phyloP scores from a whole-genome alignment of 306 rosid genomes.

The Herpetospermum pedunculosum region DNA sequence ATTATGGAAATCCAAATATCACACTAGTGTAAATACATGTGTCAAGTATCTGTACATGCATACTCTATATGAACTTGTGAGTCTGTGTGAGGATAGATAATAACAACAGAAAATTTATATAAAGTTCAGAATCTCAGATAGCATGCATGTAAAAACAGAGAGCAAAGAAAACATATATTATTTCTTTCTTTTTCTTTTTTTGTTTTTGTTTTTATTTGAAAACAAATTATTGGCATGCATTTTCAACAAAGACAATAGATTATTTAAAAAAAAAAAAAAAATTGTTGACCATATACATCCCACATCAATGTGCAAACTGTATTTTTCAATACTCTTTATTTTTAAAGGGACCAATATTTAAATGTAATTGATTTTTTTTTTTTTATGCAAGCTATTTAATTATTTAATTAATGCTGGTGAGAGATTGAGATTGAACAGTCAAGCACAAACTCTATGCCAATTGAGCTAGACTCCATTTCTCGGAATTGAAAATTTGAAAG shows the following conservation, averaged over 20 bases:
- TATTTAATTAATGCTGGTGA: too few relatives aligned
- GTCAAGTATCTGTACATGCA: background rate
- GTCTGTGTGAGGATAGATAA: background rate
- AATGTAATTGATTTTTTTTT: background rate
- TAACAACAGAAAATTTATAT: background rate
- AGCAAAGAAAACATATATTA: background rate
- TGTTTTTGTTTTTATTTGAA: too few relatives aligned
- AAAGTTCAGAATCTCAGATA: background rate
- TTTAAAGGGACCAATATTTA: background rate
- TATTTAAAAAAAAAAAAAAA: background rate
- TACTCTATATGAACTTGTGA: background rate
- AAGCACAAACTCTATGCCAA: too few relatives aligned
- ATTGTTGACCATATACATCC: background rate
- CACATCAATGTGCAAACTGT: background rate
- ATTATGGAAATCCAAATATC: background rate
- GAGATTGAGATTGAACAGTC: too few relatives aligned
- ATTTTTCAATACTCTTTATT: background rate
- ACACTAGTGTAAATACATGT: background rate
- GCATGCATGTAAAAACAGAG: background rate
- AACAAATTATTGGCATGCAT: too few relatives aligned
- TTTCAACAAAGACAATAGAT: background rate
- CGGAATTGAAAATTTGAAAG: background rate
- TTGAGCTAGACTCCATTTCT: too few relatives aligned
- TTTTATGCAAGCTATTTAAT: too few relatives aligned
- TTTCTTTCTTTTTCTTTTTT: too few relatives aligned